Percentiles rank a stretch among this genome's conserved stretches.
These are phyloP conservation scores for Choiromyces venosus DNA, from an alignment of 495 filamentous ascomycete genomes.

Conservation along the genomic window DNA sequence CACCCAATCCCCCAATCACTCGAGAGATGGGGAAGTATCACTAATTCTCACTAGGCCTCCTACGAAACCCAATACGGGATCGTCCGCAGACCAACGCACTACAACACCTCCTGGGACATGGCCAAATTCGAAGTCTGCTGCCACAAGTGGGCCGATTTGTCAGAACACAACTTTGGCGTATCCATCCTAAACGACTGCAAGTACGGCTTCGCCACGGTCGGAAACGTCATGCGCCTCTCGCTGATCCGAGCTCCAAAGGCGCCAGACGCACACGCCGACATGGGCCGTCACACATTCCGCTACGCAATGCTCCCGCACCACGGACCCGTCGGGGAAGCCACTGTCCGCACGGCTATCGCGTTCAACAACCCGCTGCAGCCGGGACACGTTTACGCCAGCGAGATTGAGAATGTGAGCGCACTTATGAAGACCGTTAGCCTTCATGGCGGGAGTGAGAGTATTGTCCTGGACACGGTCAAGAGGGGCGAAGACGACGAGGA, in stretches of 20 bases:
- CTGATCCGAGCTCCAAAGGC: constrained; percentile 91
- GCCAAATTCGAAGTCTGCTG: constrained; percentile 98
- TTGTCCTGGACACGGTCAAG: constrained; percentile 51
- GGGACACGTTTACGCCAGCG: constrained; percentile 18
- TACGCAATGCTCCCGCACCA: constrained; percentile 88
- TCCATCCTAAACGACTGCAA: constrained; percentile 94
- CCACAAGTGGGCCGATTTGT: constrained; percentile 96
- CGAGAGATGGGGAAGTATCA: not conserved
- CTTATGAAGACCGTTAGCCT: constrained; percentile 43
- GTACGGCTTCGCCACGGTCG: constrained; percentile 88
- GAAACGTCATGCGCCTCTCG: constrained; percentile 87
- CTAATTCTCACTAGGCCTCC: constrained; percentile 48
- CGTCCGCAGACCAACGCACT: constrained; percentile 72
- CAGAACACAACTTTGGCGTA: constrained; percentile 85
- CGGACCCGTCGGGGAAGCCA: constrained; percentile 63
- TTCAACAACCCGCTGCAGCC: constrained; percentile 75
- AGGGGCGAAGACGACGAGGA: constrained; percentile 93
- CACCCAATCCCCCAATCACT: not conserved
- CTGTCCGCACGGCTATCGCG: constrained; percentile 74
- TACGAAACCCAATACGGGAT: constrained; percentile 95
- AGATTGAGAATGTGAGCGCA: constrained; percentile 18
- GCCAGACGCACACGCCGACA: constrained; percentile 91
- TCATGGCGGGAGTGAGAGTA: constrained; percentile 40
- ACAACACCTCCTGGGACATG: constrained; percentile 74
- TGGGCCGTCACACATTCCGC: constrained; percentile 82